Evolutionary conservation across 352 stramenopile species (phyloP).

Genomic region (Pythium periplocum): DNA sequence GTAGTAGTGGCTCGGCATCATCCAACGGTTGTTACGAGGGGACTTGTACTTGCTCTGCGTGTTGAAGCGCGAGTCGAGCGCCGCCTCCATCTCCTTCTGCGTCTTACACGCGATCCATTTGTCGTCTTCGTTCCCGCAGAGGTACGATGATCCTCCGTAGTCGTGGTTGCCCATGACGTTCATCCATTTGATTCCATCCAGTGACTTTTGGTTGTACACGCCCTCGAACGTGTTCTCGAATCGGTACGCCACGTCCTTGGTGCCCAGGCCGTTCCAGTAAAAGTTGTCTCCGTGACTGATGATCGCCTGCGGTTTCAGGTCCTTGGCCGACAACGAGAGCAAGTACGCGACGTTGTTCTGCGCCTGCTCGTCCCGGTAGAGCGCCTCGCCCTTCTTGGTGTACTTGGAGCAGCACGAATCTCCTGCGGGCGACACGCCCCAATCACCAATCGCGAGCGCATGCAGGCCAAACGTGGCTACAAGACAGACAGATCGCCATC

Average conservation of each 20-base stretch:
- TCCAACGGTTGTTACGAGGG: slow-evolving; percentile 67
- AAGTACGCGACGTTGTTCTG: slow-evolving; percentile 22
- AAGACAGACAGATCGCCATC: no score
- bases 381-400: slow-evolving; percentile 13
- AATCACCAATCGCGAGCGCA: slow-evolving; percentile 19
- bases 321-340: slow-evolving; percentile 22
- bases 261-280: slow-evolving; percentile 73
- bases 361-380: slow-evolving; percentile 32
- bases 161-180: slow-evolving; percentile 81
- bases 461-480: slow-evolving; percentile 9
- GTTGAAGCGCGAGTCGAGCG: slow-evolving; percentile 51
- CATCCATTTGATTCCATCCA: slow-evolving; percentile 58
- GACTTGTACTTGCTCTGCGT: slow-evolving; percentile 63
- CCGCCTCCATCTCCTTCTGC: slow-evolving; percentile 38
- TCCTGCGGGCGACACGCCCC: slow-evolving; percentile 13
- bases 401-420: slow-evolving; percentile 24
- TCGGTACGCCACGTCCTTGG: slow-evolving; percentile 37
- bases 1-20: slow-evolving; percentile 70
- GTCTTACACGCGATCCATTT: slow-evolving; percentile 34
- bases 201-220: slow-evolving; percentile 47
- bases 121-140: slow-evolving; percentile 45
- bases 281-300: slow-evolving; percentile 80
- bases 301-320: slow-evolving; percentile 50
- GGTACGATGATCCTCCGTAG: slow-evolving; percentile 66
- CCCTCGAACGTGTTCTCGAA: slow-evolving; percentile 68